Evolutionary conservation across 345 rosid genomes (phyloP).

Genomic region (Gynandropsis gynandra): DNA sequence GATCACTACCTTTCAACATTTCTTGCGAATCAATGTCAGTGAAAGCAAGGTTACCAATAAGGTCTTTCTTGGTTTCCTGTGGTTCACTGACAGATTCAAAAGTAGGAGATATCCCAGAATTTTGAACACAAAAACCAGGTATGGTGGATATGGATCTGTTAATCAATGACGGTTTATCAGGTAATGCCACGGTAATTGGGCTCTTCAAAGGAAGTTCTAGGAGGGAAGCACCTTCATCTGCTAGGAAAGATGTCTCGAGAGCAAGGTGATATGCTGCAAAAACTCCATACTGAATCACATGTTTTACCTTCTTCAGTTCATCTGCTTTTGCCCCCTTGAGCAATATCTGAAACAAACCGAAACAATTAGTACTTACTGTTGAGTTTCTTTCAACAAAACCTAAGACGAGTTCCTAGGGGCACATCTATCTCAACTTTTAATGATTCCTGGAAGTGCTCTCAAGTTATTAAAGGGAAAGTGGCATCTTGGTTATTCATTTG

Average conservation of each 20-base stretch:
- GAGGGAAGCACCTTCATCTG: slow-evolving; percentile 97
- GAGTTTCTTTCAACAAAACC: too few relatives aligned
- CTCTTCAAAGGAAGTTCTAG: slow-evolving; percentile 79
- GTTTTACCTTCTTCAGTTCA: slow-evolving; percentile 88
- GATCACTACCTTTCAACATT: slow-evolving; percentile 27
- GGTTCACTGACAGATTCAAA: slow-evolving; percentile 34
- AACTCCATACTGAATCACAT: slow-evolving; percentile 91
- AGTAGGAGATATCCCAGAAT: slow-evolving; percentile 34
- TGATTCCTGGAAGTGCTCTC: too few relatives aligned
- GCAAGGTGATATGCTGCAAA: slow-evolving; percentile 99
- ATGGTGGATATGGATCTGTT: slow-evolving; percentile 84
- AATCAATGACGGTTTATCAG: slow-evolving; percentile 60
- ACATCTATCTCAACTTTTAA: too few relatives aligned
- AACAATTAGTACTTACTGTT: slow-evolving; percentile 23
- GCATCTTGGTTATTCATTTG: too few relatives aligned
- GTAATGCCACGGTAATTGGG: slow-evolving; percentile 82
- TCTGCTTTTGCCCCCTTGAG: slow-evolving; percentile 91
- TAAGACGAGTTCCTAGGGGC: too few relatives aligned
- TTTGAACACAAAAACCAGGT: slow-evolving; percentile 60
- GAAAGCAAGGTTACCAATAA: slow-evolving; percentile 21
- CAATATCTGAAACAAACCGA: slow-evolving; percentile 55
- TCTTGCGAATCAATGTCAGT: slow-evolving; percentile 25
- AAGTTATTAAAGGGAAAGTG: too few relatives aligned
- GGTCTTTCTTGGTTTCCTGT: slow-evolving; percentile 30
- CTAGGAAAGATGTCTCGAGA: slow-evolving; percentile 91